These are phyloP conservation scores for Lactifluus volemus DNA, from an alignment of 768 basidiomycete species.

Conservation along the genomic window DNA sequence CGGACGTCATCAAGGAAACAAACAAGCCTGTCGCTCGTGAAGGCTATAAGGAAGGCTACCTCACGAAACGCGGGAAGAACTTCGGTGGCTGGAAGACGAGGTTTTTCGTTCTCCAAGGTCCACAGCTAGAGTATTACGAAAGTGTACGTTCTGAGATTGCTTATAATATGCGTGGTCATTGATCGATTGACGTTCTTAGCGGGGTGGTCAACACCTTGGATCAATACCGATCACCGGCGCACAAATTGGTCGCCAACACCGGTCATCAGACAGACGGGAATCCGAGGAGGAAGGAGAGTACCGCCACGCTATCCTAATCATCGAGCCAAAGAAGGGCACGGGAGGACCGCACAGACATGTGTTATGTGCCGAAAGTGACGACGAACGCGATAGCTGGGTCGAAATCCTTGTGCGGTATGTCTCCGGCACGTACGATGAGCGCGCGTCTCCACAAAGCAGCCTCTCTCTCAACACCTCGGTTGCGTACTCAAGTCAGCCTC, in stretches of 20 bases:
- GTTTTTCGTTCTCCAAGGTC: slow-evolving; percentile 89
- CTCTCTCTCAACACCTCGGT: slow-evolving; percentile 18
- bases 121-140: slow-evolving; percentile 91
- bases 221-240: slow-evolving; percentile 87
- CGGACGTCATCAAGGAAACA: slow-evolving; percentile 73
- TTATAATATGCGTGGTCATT: neutral
- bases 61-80: slow-evolving; percentile 94
- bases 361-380: slow-evolving; percentile 92
- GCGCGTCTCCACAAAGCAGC: slow-evolving; percentile 12
- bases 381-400: slow-evolving; percentile 91
- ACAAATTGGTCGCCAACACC: slow-evolving; percentile 93
- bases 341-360: slow-evolving; percentile 77
- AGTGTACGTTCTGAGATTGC: slow-evolving; percentile 51
- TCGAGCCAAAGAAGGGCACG: slow-evolving; percentile 73
- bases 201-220: slow-evolving; percentile 86
- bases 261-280: slow-evolving; percentile 40
- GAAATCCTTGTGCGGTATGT: slow-evolving; percentile 87
- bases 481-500: slow-evolving; percentile 34
- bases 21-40: slow-evolving; percentile 69
- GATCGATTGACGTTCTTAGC: slow-evolving; percentile 33
- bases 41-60: slow-evolving; percentile 89
- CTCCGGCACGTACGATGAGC: slow-evolving; percentile 68
- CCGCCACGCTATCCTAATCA: slow-evolving; percentile 94
- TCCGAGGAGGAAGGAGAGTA: slow-evolving; percentile 87
- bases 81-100: slow-evolving; percentile 98